Percentiles rank a stretch among this genome's conserved stretches.
Conservation (phyloP, 2,329 filamentous ascomycete genomes). For the Aspergillus pseudonomiae region DNA sequence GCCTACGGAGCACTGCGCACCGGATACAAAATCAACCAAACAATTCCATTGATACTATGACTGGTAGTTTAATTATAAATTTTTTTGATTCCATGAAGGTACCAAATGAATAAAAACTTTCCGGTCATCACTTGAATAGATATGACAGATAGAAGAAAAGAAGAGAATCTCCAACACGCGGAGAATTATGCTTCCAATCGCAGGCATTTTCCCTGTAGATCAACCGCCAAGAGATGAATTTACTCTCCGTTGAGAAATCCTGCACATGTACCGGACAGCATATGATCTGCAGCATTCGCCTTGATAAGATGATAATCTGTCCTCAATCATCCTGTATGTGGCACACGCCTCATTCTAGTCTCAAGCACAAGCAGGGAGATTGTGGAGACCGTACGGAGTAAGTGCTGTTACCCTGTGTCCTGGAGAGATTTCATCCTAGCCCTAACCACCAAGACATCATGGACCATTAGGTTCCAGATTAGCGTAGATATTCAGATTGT, state of each 20-base stretch:
- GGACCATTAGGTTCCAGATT: background rate
- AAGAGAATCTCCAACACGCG: background rate
- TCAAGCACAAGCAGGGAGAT: background rate
- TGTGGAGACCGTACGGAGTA: background rate
- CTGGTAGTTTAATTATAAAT: background rate
- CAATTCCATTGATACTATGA: background rate
- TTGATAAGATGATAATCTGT: background rate
- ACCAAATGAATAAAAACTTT: background rate
- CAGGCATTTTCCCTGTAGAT: conserved; percentile 3
- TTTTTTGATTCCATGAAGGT: background rate
- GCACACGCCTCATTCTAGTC: background rate
- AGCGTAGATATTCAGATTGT: background rate
- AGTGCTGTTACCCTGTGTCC: background rate
- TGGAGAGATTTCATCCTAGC: background rate
- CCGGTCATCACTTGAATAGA: background rate
- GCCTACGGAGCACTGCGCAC: conserved; percentile 1
- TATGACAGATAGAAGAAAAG: background rate
- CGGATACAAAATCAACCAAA: background rate
- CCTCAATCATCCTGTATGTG: background rate
- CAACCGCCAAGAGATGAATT: background rate
- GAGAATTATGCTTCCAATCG: conserved; percentile 4
- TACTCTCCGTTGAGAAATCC: background rate
- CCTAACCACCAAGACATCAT: background rate
- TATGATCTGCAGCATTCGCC: background rate
- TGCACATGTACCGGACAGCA: conserved; percentile 1